Conservation (phyloP, 495 filamentous ascomycete species). For the Physcia stellaris region DNA sequence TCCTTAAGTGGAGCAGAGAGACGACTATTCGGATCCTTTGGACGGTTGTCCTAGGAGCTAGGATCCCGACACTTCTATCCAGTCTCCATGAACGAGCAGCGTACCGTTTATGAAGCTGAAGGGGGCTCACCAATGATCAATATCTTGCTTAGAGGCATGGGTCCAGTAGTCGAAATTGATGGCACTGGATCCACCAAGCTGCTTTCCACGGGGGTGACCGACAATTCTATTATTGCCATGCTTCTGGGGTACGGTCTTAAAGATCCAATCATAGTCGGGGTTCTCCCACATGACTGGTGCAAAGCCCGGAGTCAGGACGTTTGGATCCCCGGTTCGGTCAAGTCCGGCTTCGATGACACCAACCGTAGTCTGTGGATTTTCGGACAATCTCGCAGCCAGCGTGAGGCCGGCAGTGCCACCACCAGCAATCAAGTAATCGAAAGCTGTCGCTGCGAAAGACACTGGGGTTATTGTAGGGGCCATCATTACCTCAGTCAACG, state of each 20-base stretch:
- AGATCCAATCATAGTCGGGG: constrained; percentile 37
- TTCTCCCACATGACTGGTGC: constrained; percentile 27
- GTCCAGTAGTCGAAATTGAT: constrained; percentile 40
- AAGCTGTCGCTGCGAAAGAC: constrained; percentile 5
- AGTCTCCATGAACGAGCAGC: too few relatives aligned
- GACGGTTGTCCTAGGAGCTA: too few relatives aligned
- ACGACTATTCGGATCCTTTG: too few relatives aligned
- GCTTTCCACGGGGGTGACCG: constrained; percentile 16
- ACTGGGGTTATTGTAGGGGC: constrained; percentile 1
- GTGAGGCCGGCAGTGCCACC: constrained; percentile 26
- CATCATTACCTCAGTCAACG: too few relatives aligned
- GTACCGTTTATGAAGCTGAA: too few relatives aligned
- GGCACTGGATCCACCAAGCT: constrained; percentile 39
- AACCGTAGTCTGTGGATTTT: constrained; percentile 31
- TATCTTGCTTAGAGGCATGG: constrained; percentile 26
- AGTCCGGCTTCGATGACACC: constrained; percentile 39
- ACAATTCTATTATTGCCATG: constrained; percentile 9
- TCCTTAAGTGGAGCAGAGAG: too few relatives aligned
- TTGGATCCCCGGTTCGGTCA: constrained; percentile 25
- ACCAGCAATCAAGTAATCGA: constrained; percentile 23
- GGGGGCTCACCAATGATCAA: constrained; percentile 44
- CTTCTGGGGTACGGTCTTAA: constrained; percentile 33
- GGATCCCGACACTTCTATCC: too few relatives aligned
- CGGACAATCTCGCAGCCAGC: constrained; percentile 31
- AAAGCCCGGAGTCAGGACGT: constrained; percentile 29